Percentiles rank a stretch among this genome's conserved stretches.
These are phyloP conservation scores for Vicia villosa DNA, from an alignment of 306 rosid species.

Conservation along the genomic window DNA sequence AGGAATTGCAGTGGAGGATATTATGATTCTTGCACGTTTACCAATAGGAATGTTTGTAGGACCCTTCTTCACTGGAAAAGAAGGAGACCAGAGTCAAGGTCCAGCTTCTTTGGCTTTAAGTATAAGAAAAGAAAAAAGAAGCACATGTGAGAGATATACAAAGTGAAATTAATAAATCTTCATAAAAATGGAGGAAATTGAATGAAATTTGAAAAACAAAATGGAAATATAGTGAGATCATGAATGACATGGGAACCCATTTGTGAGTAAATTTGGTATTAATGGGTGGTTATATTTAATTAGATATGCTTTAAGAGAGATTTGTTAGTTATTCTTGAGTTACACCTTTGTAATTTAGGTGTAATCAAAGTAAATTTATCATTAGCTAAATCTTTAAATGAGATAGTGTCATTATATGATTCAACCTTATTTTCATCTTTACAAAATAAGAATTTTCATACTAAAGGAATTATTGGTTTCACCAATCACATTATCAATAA, in stretches of 20 bases:
- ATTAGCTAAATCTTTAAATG: too few species aligned
- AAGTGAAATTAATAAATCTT: conserved; percentile 37
- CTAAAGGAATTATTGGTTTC: too few species aligned
- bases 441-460: too few species aligned
- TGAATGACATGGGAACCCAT: conserved; percentile 36
- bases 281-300: neutral
- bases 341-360: too few species aligned
- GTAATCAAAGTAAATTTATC: too few species aligned
- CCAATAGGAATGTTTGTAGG: conserved; percentile 79
- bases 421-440: too few species aligned
- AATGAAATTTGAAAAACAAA: conserved; percentile 17
- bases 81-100: conserved; percentile 35
- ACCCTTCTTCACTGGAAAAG: conserved; percentile 36
- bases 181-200: conserved; percentile 36
- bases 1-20: conserved; percentile 42
- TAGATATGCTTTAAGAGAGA: too few species aligned
- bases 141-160: conserved; percentile 34
- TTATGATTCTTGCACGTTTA: conserved; percentile 48
- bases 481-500: too few species aligned
- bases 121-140: conserved; percentile 34
- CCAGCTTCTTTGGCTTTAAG: conserved; percentile 50
- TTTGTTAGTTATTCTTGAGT: too few species aligned
- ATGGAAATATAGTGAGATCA: conserved; percentile 20
- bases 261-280: neutral
- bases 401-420: too few species aligned